Conservation (phyloP, 805 yeast species). For the Yamadazyma akitaensis region DNA sequence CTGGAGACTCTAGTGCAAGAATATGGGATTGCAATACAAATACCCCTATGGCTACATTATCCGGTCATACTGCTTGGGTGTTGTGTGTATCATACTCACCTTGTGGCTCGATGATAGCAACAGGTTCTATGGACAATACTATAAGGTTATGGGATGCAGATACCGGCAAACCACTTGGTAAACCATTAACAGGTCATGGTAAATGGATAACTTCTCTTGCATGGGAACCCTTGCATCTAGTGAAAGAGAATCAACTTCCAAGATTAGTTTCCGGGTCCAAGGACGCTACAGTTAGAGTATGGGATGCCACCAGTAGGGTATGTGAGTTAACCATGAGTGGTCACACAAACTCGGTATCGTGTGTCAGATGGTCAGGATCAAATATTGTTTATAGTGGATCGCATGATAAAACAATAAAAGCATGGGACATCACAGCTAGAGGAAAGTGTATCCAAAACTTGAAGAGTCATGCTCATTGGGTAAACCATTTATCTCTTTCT, state of each 20-base stretch:
- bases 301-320: conserved; percentile 77
- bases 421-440: conserved; percentile 75
- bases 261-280: conserved; percentile 84
- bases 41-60: conserved; percentile 76
- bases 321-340: conserved; percentile 76
- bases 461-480: conserved; percentile 96
- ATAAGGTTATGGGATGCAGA: conserved; percentile 82
- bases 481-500: conserved; percentile 86
- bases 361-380: conserved; percentile 96
- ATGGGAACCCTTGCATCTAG: conserved; percentile 93
- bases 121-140: conserved; percentile 94
- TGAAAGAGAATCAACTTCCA: conserved; percentile 60
- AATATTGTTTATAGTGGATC: conserved; percentile 84
- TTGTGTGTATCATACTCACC: conserved; percentile 90
- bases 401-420: conserved; percentile 90
- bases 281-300: conserved; percentile 82
- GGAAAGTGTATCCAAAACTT: conserved; percentile 79
- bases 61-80: conserved; percentile 93
- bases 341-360: conserved; percentile 83
- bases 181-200: conserved; percentile 72
- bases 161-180: conserved; percentile 72
- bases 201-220: conserved; percentile 87
- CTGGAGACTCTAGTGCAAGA: conserved; percentile 94
- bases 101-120: conserved; percentile 84
- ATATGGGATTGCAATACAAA: conserved; percentile 96